Percentiles rank a stretch among this genome's conserved stretches.
Conservation (phyloP, 1,284 basidiomycete species). For the Termitomyces sp. region DNA sequence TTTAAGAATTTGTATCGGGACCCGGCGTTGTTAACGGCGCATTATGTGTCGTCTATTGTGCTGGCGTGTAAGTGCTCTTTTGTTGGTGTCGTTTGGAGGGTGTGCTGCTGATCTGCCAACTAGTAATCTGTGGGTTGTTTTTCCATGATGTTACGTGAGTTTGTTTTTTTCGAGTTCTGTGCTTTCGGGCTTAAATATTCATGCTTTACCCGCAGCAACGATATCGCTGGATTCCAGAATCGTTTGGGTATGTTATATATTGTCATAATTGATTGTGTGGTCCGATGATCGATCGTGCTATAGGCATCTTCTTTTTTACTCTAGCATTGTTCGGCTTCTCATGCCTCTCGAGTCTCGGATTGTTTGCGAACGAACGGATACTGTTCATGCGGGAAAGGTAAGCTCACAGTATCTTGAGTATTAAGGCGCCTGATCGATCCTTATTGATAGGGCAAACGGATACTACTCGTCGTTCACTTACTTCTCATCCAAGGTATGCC, state of each 20-base stretch:
- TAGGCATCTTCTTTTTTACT: slow-evolving; percentile 95
- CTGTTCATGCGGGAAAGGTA: slow-evolving; percentile 95
- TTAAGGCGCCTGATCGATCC: background rate
- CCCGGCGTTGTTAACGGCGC: slow-evolving; percentile 85
- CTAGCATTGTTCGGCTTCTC: slow-evolving; percentile 95
- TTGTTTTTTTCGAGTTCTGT: background rate
- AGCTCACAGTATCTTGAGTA: slow-evolving; percentile 15
- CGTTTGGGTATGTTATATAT: slow-evolving; percentile 49
- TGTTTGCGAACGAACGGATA: slow-evolving; percentile 92
- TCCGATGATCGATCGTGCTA: slow-evolving; percentile 3
- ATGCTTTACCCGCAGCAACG: slow-evolving; percentile 50
- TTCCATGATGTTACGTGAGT: slow-evolving; percentile 71
- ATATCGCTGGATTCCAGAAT: slow-evolving; percentile 94
- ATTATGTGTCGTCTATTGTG: slow-evolving; percentile 82
- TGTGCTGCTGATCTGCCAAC: slow-evolving; percentile 1
- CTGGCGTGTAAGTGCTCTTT: slow-evolving; percentile 63
- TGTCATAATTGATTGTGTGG: background rate
- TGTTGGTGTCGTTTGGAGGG: background rate
- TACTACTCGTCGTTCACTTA: slow-evolving; percentile 97
- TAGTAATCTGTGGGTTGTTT: slow-evolving; percentile 80
- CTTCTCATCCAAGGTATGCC: slow-evolving; percentile 81
- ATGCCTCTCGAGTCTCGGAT: slow-evolving; percentile 84
- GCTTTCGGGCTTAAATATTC: slow-evolving; percentile 5
- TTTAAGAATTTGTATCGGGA: slow-evolving; percentile 98
- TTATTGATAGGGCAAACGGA: slow-evolving; percentile 73